A percentile compares a stretch with the other conserved stretches of the same genome.
Conservation (phyloP, 2,329 filamentous ascomycete species). For the Xylaria arbuscula region DNA sequence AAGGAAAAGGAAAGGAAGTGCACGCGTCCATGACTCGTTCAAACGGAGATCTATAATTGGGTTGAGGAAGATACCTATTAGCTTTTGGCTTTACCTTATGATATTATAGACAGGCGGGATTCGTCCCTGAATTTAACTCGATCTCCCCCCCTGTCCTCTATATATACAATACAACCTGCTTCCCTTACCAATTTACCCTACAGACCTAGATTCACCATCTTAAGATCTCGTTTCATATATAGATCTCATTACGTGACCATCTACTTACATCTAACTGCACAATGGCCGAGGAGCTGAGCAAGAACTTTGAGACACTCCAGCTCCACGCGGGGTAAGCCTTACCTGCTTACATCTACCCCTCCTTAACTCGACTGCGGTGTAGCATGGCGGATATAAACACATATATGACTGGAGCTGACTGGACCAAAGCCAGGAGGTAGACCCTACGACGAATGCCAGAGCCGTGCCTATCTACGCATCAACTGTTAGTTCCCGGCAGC, state of each 20-base stretch:
- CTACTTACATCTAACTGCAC: constrained; percentile 30
- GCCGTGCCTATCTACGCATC: constrained; percentile 97
- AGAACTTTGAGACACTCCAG: constrained; percentile 85
- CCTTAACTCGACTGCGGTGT: not conserved
- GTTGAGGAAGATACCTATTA: not conserved
- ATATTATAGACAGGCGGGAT: constrained; percentile 1
- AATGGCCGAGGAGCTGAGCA: constrained; percentile 62
- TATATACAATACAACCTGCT: not conserved
- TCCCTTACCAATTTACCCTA: not conserved
- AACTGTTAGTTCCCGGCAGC: constrained; percentile 59
- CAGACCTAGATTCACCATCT: not conserved
- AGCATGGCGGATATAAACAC: not conserved
- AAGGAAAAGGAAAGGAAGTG: not conserved
- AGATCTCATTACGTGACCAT: constrained; percentile 18
- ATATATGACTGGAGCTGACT: constrained; percentile 25
- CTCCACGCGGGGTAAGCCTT: constrained; percentile 81
- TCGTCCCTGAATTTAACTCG: not conserved
- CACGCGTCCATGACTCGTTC: constrained; percentile 10
- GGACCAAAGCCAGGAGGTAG: constrained; percentile 76
- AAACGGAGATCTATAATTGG: not conserved
- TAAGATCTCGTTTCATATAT: constrained; percentile 17
- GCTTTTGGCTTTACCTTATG: not conserved
- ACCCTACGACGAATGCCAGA: constrained; percentile 83
- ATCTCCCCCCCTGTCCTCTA: constrained; percentile 5
- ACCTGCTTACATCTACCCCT: not conserved